These are phyloP conservation scores for Porcisia deanei DNA, from an alignment of 208 protist genomes.

Conservation along the genomic window DNA sequence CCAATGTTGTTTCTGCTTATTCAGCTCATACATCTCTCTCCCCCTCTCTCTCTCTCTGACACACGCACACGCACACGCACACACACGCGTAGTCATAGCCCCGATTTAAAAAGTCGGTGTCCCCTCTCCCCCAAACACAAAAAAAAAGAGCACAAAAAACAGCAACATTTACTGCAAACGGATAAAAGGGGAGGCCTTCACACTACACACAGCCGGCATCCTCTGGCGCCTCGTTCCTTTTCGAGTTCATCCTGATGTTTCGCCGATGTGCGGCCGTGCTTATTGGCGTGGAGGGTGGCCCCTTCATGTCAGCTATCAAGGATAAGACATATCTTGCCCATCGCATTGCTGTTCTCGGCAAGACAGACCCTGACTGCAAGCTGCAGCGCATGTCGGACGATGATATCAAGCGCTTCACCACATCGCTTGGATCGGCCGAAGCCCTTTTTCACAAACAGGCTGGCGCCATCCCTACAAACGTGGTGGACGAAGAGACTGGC, in stretches of 20 bases:
- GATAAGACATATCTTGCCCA: constrained; percentile 84
- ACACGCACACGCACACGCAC: not conserved
- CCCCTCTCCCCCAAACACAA: not conserved
- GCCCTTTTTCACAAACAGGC: constrained; percentile 87
- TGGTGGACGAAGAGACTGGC: constrained; percentile 86
- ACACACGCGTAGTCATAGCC: not conserved
- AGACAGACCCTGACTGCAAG: constrained; percentile 46
- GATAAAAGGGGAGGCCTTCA: too few species aligned
- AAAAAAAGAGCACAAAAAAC: not conserved
- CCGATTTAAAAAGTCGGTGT: too few species aligned
- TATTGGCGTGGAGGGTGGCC: constrained; percentile 74
- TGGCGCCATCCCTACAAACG: constrained; percentile 73
- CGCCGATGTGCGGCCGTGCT: constrained; percentile 54
- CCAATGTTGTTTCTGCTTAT: not conserved
- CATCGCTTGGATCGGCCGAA: constrained; percentile 78
- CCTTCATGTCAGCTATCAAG: constrained; percentile 76
- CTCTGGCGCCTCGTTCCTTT: not conserved
- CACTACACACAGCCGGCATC: not conserved
- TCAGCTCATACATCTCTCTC: not conserved
- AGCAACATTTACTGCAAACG: too few species aligned
- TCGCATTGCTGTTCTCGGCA: constrained; percentile 79
- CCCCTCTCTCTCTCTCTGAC: not conserved
- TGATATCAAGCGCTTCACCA: constrained; percentile 83
- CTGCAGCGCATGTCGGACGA: constrained; percentile 64
- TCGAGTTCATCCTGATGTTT: constrained; percentile 38